phyloP scores from a whole-genome alignment of 129 eudicot genomes.

The Smallanthus sonchifolius region DNA sequence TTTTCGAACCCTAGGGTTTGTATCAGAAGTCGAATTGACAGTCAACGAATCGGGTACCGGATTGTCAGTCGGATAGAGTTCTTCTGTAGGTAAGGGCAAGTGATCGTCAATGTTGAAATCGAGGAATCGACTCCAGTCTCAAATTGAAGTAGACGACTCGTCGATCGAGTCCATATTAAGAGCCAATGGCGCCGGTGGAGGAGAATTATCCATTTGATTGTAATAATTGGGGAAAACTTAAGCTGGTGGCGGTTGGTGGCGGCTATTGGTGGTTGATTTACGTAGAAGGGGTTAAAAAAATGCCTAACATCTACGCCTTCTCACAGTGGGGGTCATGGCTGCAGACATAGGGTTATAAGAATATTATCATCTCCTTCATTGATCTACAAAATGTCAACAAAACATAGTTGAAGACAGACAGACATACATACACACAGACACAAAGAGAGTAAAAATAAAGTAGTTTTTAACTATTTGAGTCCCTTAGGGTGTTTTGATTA shows the following conservation, averaged over 20 bases:
- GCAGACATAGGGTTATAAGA: too few relatives aligned
- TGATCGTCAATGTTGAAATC: conserved; percentile 61
- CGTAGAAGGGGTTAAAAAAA: conserved; percentile 5
- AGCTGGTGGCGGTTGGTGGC: conserved; percentile 9
- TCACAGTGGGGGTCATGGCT: too few relatives aligned
- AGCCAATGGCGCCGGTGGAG: conserved; percentile 5
- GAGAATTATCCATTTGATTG: conserved; percentile 21
- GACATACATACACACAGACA: too few relatives aligned
- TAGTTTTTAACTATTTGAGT: too few relatives aligned
- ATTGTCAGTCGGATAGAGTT: background rate
- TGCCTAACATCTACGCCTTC: background rate
- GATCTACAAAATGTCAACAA: too few relatives aligned
- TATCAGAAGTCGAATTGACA: background rate
- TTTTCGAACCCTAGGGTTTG: conserved; percentile 48
- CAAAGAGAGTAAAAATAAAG: too few relatives aligned
- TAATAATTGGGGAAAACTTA: conserved; percentile 13
- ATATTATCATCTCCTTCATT: too few relatives aligned
- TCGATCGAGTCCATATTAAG: conserved; percentile 29
- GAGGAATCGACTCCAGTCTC: conserved; percentile 63
- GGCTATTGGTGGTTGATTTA: conserved; percentile 11
- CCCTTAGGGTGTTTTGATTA: too few relatives aligned
- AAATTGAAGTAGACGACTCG: conserved; percentile 31
- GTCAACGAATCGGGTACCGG: background rate
- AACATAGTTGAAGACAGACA: too few relatives aligned
- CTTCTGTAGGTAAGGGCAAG: conserved; percentile 11